Conservation (phyloP, 139 green algal species). For the Parachlorella kessleri region DNA sequence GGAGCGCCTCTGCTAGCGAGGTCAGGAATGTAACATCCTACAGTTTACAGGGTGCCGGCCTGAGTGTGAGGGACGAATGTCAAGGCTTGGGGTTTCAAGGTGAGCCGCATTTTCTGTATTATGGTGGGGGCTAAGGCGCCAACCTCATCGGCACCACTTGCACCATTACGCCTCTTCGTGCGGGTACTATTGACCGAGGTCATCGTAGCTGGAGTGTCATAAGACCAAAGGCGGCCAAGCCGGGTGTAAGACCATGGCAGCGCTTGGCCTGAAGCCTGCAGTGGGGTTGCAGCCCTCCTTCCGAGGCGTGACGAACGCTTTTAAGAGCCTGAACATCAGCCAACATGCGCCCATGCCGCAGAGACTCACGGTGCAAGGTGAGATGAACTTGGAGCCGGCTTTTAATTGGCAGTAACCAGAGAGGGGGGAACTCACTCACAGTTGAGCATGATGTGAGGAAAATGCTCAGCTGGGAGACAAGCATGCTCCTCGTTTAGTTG, state of each 20-base stretch:
- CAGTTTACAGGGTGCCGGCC: too few species aligned
- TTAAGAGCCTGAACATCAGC: slow-evolving; percentile 5
- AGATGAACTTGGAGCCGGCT: background rate
- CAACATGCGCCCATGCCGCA: background rate
- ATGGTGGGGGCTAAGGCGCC: too few species aligned
- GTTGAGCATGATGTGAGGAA: background rate
- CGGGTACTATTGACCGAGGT: too few species aligned
- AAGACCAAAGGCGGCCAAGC: too few species aligned
- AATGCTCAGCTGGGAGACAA: background rate
- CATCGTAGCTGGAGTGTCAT: too few species aligned
- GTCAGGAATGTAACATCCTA: too few species aligned
- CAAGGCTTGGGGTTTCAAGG: too few species aligned
- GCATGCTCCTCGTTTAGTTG: background rate
- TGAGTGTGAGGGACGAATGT: too few species aligned
- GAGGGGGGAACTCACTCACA: background rate
- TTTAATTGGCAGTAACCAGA: background rate
- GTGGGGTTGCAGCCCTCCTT: slow-evolving; percentile 11
- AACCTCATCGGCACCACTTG: too few species aligned
- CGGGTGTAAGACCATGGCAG: background rate
- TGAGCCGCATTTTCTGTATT: too few species aligned
- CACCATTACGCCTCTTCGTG: too few species aligned
- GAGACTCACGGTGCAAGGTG: background rate
- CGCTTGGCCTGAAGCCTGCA: slow-evolving; percentile 11
- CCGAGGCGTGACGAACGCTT: slow-evolving; percentile 9
- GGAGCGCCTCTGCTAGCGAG: too few species aligned